Conservation (phyloP, 257 asterid genomes). For the Striga asiatica region DNA sequence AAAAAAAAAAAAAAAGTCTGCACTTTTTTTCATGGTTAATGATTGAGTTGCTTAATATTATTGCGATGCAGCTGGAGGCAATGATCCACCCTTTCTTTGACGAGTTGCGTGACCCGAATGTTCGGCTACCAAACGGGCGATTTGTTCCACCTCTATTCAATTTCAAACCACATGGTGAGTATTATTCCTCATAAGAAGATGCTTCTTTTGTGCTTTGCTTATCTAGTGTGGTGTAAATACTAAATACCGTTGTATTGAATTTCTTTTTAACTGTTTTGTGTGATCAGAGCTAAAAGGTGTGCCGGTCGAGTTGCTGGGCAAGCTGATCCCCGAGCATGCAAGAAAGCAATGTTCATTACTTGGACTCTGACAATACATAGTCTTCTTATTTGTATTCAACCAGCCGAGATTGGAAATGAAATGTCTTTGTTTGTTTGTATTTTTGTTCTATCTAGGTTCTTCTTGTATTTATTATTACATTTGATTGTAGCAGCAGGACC, state of each 20-base stretch:
- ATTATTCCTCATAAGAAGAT: not conserved
- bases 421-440: conserved; percentile 1
- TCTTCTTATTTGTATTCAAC: not conserved
- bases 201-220: not conserved
- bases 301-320: conserved; percentile 41
- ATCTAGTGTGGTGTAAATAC: not conserved
- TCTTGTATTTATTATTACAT: conserved; percentile 25
- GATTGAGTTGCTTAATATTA: not conserved
- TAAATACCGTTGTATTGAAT: not conserved
- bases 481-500: conserved; percentile 20
- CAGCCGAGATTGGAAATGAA: not conserved
- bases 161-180: conserved; percentile 45
- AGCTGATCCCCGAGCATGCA: conserved; percentile 70
- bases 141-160: conserved; percentile 59
- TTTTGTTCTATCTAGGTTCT: conserved; percentile 7
- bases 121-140: conserved; percentile 58
- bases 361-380: conserved; percentile 24
- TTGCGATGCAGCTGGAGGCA: conserved; percentile 50
- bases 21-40: not conserved
- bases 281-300: conserved; percentile 54
- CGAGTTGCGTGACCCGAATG: conserved; percentile 56
- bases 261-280: not conserved
- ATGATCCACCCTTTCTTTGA: conserved; percentile 56
- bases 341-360: conserved; percentile 65
- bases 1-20: no score